phyloP scores from a whole-genome alignment of 441 rosid genomes.

The Brassica balearica region DNA sequence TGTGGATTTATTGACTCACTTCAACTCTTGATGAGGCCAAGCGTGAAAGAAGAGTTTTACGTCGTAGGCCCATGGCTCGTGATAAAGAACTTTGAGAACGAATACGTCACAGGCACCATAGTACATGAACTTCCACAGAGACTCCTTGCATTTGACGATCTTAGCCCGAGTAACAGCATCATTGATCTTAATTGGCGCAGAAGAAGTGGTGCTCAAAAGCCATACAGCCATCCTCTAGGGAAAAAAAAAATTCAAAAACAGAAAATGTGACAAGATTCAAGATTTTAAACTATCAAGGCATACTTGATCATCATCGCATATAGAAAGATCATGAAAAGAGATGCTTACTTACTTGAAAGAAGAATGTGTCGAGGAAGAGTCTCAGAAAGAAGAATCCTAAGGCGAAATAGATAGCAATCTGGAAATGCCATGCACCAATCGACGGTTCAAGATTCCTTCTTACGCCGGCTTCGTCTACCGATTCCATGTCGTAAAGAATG shows the following conservation, averaged over 20 bases:
- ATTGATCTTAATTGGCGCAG: slow-evolving; percentile 51
- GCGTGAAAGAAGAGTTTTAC: slow-evolving; percentile 62
- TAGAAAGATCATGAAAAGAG: slow-evolving; percentile 4
- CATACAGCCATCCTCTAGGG: slow-evolving; percentile 68
- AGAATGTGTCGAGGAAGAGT: slow-evolving; percentile 69
- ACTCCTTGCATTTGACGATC: slow-evolving; percentile 76
- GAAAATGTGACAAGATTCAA: not conserved
- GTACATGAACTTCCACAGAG: slow-evolving; percentile 87
- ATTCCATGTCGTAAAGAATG: not conserved
- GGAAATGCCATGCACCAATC: slow-evolving; percentile 57
- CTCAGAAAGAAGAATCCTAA: slow-evolving; percentile 60
- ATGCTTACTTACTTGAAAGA: slow-evolving; percentile 73
- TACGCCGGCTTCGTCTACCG: not conserved
- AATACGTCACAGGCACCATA: slow-evolving; percentile 69
- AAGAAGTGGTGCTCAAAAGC: slow-evolving; percentile 54
- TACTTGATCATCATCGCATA: not conserved
- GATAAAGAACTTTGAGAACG: slow-evolving; percentile 55
- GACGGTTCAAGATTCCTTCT: not conserved
- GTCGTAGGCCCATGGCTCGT: slow-evolving; percentile 81
- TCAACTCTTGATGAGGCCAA: slow-evolving; percentile 66
- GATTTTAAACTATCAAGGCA: not conserved
- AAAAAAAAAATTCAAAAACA: slow-evolving; percentile 21
- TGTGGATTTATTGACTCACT: slow-evolving; percentile 49
- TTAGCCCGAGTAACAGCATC: slow-evolving; percentile 52
- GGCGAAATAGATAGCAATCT: slow-evolving; percentile 66